Evolutionary conservation across 768 basidiomycete species (phyloP).

Genomic region (Phanerodontia chrysosporium): DNA sequence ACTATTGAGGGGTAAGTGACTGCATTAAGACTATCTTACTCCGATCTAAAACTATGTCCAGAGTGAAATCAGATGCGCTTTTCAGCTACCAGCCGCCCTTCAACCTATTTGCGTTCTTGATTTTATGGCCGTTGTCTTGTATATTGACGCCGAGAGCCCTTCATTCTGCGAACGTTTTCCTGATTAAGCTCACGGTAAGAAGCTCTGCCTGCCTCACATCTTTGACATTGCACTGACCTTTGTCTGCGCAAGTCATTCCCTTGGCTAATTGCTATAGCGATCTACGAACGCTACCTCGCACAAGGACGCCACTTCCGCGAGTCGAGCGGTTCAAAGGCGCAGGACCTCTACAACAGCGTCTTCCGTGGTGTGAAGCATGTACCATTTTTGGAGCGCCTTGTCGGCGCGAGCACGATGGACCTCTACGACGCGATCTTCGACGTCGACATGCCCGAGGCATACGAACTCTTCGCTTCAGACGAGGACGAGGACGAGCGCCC

Average conservation of each 20-base stretch:
- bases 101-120: constrained; percentile 74
- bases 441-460: constrained; percentile 46
- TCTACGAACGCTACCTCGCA: constrained; percentile 74
- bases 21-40: not conserved
- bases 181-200: constrained; percentile 74
- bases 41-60: constrained; percentile 24
- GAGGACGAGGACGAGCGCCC: constrained; percentile 31
- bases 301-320: constrained; percentile 48
- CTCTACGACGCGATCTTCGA: constrained; percentile 80
- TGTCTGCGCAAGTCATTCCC: constrained; percentile 56
- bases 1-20: constrained; percentile 78
- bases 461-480: constrained; percentile 50
- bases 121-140: constrained; percentile 79
- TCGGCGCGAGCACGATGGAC: constrained; percentile 65
- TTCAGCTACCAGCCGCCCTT: constrained; percentile 93
- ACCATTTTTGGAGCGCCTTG: constrained; percentile 69
- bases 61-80: constrained; percentile 84
- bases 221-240: not conserved
- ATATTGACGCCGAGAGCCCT: constrained; percentile 69
- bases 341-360: constrained; percentile 57
- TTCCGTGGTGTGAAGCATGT: constrained; percentile 70
- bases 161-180: constrained; percentile 82
- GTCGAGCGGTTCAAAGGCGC: constrained; percentile 46
- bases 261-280: constrained; percentile 65
- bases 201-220: not conserved